phyloP scores from a whole-genome alignment of 164 flowering plant species.

The Magnolia sinica region DNA sequence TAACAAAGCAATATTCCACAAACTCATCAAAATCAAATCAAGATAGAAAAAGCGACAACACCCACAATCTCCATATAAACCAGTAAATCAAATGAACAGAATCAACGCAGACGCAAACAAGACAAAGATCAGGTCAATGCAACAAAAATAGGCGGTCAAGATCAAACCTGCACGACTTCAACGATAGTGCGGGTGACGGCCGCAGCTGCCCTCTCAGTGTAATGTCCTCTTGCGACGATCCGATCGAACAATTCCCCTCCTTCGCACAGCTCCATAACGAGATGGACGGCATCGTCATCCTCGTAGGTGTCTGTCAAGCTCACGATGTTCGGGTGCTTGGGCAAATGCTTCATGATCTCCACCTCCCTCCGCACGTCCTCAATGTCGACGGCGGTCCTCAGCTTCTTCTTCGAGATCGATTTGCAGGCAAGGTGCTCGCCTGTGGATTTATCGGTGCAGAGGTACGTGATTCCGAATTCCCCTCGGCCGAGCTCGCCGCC shows the following conservation, averaged over 20 bases:
- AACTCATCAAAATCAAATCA: neutral
- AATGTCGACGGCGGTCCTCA: constrained; percentile 68
- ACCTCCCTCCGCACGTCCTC: constrained; percentile 90
- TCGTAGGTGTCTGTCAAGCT: constrained; percentile 75
- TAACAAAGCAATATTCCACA: neutral
- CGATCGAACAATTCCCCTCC: constrained; percentile 91
- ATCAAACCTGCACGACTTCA: constrained; percentile 75
- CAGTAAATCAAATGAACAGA: neutral
- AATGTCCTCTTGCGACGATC: constrained; percentile 82
- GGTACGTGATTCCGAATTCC: constrained; percentile 76
- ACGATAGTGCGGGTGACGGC: constrained; percentile 68
- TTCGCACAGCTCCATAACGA: constrained; percentile 90
- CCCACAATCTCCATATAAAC: neutral
- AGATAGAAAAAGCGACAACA: neutral
- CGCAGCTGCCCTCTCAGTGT: constrained; percentile 88
- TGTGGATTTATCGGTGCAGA: constrained; percentile 59
- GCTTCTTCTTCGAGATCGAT: constrained; percentile 84
- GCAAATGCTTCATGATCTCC: constrained; percentile 79
- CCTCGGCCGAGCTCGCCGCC: constrained; percentile 86
- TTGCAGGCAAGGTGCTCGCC: constrained; percentile 69
- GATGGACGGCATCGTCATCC: constrained; percentile 78
- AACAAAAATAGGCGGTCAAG: neutral
- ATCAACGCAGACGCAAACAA: constrained; percentile 1
- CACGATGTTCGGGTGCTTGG: constrained; percentile 70
- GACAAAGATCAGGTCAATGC: neutral